These are phyloP conservation scores for Musa beccarii DNA, from an alignment of 176 grass and related monocot species.

Conservation along the genomic window DNA sequence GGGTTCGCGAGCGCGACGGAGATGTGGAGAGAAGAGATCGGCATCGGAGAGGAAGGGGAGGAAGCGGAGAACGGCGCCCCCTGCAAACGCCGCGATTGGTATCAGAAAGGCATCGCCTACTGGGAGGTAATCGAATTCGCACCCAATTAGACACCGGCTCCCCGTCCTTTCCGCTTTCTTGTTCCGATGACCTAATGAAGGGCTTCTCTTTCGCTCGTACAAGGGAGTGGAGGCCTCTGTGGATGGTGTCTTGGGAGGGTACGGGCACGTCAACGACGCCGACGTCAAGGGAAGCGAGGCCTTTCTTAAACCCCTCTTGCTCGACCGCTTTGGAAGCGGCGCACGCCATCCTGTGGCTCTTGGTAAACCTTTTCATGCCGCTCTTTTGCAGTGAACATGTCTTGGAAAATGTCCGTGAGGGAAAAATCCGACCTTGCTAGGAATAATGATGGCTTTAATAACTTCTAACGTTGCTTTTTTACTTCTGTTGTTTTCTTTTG, in stretches of 20 bases:
- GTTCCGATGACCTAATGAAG: background rate
- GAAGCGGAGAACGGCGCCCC: constrained; percentile 4
- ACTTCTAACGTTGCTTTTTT: background rate
- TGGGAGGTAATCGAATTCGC: constrained; percentile 65
- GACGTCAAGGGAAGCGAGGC: constrained; percentile 89
- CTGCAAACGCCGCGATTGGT: constrained; percentile 58
- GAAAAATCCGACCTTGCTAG: background rate
- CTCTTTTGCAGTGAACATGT: background rate
- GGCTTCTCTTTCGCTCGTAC: background rate
- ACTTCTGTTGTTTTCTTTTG: background rate
- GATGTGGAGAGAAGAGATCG: constrained; percentile 85
- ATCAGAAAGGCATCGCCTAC: constrained; percentile 89
- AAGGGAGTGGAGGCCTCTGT: constrained; percentile 87
- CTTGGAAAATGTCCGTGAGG: background rate
- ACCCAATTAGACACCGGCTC: background rate
- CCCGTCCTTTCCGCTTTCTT: background rate
- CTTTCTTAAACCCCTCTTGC: constrained; percentile 66
- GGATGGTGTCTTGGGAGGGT: constrained; percentile 87
- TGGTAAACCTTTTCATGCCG: constrained; percentile 31
- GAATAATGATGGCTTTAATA: background rate
- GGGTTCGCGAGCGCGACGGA: constrained; percentile 67
- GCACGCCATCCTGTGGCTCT: constrained; percentile 65
- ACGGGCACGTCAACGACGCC: constrained; percentile 72
- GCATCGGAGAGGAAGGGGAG: constrained; percentile 15
- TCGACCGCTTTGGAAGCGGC: constrained; percentile 42